Base-by-base conservation (phyloP, 2,329 filamentous ascomycete genomes). In the Sporothrix protearum region DNA sequence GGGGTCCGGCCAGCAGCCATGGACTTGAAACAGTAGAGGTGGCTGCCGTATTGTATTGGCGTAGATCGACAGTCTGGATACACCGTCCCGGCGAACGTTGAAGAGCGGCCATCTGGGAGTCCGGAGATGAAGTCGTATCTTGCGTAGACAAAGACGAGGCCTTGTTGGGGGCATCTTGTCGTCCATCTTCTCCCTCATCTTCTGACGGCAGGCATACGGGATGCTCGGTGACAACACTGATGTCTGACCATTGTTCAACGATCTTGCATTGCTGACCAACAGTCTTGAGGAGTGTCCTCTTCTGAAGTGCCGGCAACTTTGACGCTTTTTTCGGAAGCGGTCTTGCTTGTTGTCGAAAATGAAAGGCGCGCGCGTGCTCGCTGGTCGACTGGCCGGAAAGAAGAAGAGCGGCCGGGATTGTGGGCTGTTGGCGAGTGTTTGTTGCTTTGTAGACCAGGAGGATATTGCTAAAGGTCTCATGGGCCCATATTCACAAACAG, bases 401-500 rank as follows among this genome's bases (percentile, higher is more conserved):
- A 51, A 6, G n/a, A 67, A 36, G 9, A 66, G n/a, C 5, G 68
- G 36, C 19, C 19, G 28, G 8, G 47, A 33, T n/a, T 63, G 61
- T n/a, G 55, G 55, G n/a, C 55, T 39, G 55, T n/a, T 22, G 14
- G 30, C 5, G 16, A 61, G 19, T 9, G 2, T 10, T 33, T 61
- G 55, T 12, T n/a, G 30, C 4, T 12, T 61, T 5, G 61, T 4
- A 53, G 28, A 53, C 2, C n/a, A 36, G 22, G 22, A 39, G 19
- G 36, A n/a, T 9, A n/a, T n/a, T n/a, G 39, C 5, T 22, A n/a
- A 16, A 22, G 9, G 6, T 6, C 12, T 36, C 42, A 63, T 25
- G 3, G 57, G 68, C 2, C 55, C 68, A 61, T 85, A 85, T 69
- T 83, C 79, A 74, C 84, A 85, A 14, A 78, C 76, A 1, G 83